Evolutionary conservation across 331 rosid genomes (phyloP), one percentile per base, ranked within the genome.

Genomic region (Quercus tomentella): DNA sequence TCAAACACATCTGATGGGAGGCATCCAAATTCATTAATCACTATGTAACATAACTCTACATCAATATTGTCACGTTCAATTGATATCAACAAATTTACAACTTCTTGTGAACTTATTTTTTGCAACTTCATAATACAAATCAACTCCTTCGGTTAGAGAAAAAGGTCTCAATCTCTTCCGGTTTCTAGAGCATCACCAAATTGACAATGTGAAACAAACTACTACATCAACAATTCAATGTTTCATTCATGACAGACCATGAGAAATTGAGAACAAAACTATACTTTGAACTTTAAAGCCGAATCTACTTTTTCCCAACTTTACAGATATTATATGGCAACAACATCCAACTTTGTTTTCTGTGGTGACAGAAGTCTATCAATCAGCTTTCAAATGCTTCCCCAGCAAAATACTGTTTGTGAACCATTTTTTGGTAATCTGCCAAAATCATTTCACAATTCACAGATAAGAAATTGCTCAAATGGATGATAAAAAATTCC

Each of bases 351-450:
- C 73, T 62, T 73, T 76, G 45, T 28, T 73, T 28, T 73, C 68
- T 71, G 66, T 25, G 6, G 7, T 16, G 62, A 66, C 3, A 54
- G 55, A 77, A 68, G 57, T 37, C 74, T 62, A 73, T 45, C 66
- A 67, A 78, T 92, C 96, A 93, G 67, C 96, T 84, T 81, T 93
- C 96, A 61, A 82, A 71, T 62, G 90, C 90, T 83, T 90, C 98
- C 73, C 97, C 98, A 7, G 93, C 76, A 82, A 84, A 87, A 82
- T 85, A 93, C 80, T 90, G 99, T 82, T 87, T 90, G 86, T 90
- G 94, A 23, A 95, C 88, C 99, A 90, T 90, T 86, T 88, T 95
- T 83, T 80, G 86, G 84, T 90, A 95, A 86, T 90, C 98, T 95
- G 89, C 76, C 83, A 31, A 79, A 68, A 74, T 77, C 4, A 41